Evolutionary conservation across 2,329 filamentous ascomycete genomes (phyloP).

Genomic region (Fusarium succisae): DNA sequence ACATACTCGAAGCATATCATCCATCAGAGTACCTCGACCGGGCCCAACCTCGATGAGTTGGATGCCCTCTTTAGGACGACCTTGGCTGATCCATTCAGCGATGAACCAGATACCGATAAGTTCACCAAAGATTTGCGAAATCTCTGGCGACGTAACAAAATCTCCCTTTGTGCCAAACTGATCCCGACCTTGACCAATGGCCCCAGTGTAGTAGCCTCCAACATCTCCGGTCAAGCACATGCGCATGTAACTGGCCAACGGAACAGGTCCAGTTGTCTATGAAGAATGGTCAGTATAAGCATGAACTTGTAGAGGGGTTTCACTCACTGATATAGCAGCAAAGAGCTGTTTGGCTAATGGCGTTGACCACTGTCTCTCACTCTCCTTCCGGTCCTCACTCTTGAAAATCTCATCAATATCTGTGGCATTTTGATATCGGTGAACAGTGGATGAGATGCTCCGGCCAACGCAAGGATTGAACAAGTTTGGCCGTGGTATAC

Average conservation of each 20-base stretch:
- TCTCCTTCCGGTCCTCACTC: slow-evolving; percentile 22
- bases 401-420: slow-evolving; percentile 23
- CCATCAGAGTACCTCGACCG: slow-evolving; percentile 94
- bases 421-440: slow-evolving; percentile 20
- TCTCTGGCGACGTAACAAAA: slow-evolving; percentile 97
- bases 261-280: slow-evolving; percentile 83
- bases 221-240: slow-evolving; percentile 94
- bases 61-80: slow-evolving; percentile 75
- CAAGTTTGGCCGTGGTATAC: slow-evolving; percentile 8
- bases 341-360: slow-evolving; percentile 88
- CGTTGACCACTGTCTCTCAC: slow-evolving; percentile 83
- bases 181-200: slow-evolving; percentile 73
- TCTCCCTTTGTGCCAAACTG: slow-evolving; percentile 95
- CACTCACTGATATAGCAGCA: slow-evolving; percentile 80
- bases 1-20: slow-evolving; percentile 88
- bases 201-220: slow-evolving; percentile 92
- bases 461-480: slow-evolving; percentile 23
- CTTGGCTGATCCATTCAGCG: slow-evolving; percentile 95
- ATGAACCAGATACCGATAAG: slow-evolving; percentile 94
- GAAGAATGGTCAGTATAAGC: not conserved
- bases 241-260: slow-evolving; percentile 95
- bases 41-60: slow-evolving; percentile 95
- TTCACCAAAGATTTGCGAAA: slow-evolving; percentile 96
- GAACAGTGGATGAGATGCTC: slow-evolving; percentile 41
- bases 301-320: too few species aligned